Percentiles rank a stretch among this genome's conserved stretches.
phyloP scores from a whole-genome alignment of 1,284 basidiomycete genomes.

The Cryptococcus wingfieldii region DNA sequence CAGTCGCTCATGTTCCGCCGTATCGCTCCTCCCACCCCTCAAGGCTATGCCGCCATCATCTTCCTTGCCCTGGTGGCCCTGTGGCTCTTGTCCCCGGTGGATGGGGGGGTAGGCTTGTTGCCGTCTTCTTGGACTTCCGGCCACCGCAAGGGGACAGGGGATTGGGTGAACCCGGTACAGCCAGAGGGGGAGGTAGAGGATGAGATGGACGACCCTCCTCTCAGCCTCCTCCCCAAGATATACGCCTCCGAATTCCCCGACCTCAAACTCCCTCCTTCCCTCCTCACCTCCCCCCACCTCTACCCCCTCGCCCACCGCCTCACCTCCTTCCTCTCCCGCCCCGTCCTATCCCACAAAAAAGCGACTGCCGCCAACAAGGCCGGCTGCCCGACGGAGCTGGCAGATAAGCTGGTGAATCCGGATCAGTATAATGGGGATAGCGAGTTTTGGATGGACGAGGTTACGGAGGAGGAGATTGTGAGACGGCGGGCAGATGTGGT shows the following conservation, averaged over 20 bases:
- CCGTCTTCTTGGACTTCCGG: constrained; percentile 3
- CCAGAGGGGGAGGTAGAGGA: constrained; percentile 1
- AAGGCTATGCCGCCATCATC: constrained; percentile 5
- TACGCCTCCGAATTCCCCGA: constrained; percentile 17
- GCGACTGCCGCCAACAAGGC: constrained; percentile 20
- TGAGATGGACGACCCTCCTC: constrained; percentile 3
- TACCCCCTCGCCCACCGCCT: constrained; percentile 22
- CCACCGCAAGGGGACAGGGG: neutral
- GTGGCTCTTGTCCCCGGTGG: neutral
- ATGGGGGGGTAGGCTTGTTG: neutral
- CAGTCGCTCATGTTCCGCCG: neutral
- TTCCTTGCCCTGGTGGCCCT: neutral
- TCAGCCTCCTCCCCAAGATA: constrained; percentile 12
- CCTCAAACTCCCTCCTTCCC: constrained; percentile 12
- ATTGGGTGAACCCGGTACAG: neutral
- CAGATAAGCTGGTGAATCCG: constrained; percentile 43
- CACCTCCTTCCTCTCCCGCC: constrained; percentile 33
- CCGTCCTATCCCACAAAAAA: constrained; percentile 20
- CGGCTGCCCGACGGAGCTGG: constrained; percentile 33
- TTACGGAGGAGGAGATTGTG: constrained; percentile 35
- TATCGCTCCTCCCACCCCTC: constrained; percentile 9
- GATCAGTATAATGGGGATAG: constrained; percentile 45
- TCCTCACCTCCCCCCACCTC: constrained; percentile 10
- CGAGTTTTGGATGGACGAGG: constrained; percentile 39
- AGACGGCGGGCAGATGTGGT: constrained; percentile 41